Percentiles rank a stretch among this genome's conserved stretches.
Conservation (phyloP, 2,329 filamentous ascomycete genomes). For the Pseudogymnoascus pannorum region DNA sequence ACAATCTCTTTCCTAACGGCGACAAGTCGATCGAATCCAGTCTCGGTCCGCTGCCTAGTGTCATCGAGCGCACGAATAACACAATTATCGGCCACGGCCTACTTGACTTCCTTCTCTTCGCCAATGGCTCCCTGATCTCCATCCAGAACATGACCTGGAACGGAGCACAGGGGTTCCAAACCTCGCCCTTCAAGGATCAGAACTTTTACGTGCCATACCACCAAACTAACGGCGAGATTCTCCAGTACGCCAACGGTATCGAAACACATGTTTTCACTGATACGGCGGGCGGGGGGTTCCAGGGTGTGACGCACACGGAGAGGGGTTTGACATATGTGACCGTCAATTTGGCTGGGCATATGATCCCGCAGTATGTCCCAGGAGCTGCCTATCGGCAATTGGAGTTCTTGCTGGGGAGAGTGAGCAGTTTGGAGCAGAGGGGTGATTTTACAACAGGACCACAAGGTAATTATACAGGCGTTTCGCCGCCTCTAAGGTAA, state of each 20-base stretch:
- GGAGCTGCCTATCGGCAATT: conserved; percentile 51
- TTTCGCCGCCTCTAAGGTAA: not conserved
- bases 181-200: conserved; percentile 13
- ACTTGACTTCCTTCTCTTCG: conserved; percentile 54
- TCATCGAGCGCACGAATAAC: conserved; percentile 54
- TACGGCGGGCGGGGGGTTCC: conserved; percentile 23
- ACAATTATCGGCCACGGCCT: conserved; percentile 55
- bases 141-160: conserved; percentile 70
- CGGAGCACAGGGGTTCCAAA: conserved; percentile 56
- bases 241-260: conserved; percentile 16
- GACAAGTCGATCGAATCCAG: conserved; percentile 42
- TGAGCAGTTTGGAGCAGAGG: conserved; percentile 37
- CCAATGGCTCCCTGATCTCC: conserved; percentile 55
- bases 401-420: conserved; percentile 54
- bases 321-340: conserved; percentile 54
- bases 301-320: conserved; percentile 52
- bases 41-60: conserved; percentile 46
- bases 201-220: conserved; percentile 31
- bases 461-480: conserved; percentile 21
- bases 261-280: conserved; percentile 16
- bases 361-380: conserved; percentile 49
- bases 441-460: conserved; percentile 25
- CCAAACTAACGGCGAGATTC: conserved; percentile 46
- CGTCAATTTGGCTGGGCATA: conserved; percentile 47
- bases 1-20: conserved; percentile 38